phyloP scores from a whole-genome alignment of 2,329 filamentous ascomycete species.

The Tolypocladium sp. region DNA sequence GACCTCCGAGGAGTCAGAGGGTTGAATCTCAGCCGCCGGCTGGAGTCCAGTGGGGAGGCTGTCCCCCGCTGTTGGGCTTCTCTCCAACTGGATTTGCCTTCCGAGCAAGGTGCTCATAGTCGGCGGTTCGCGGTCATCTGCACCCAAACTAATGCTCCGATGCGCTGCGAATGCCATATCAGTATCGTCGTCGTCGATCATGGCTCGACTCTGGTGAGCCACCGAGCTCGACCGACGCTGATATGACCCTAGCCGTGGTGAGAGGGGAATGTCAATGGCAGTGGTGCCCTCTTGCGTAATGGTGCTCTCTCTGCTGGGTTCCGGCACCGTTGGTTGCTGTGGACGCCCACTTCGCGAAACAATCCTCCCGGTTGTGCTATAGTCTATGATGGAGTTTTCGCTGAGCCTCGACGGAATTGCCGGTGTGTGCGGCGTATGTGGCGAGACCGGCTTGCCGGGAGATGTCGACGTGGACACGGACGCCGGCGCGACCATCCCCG shows the following conservation, averaged over 20 bases:
- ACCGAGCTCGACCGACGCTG: conserved; percentile 61
- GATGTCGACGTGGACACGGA: conserved; percentile 81
- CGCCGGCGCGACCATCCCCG: conserved; percentile 60
- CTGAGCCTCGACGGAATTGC: conserved; percentile 90
- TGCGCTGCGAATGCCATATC: conserved; percentile 53
- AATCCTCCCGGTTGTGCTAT: conserved; percentile 18
- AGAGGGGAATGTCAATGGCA: conserved; percentile 66
- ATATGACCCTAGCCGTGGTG: conserved; percentile 49
- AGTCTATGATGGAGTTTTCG: conserved; percentile 64
- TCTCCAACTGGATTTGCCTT: conserved; percentile 26
- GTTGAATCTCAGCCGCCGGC: conserved; percentile 31
- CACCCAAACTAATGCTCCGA: conserved; percentile 59
- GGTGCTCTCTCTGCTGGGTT: conserved; percentile 25
- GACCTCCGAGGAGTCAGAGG: conserved; percentile 26
- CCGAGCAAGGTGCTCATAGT: conserved; percentile 56
- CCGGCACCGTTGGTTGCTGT: conserved; percentile 15
- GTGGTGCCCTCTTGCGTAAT: conserved; percentile 45
- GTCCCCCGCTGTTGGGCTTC: conserved; percentile 16
- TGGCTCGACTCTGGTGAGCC: conserved; percentile 49
- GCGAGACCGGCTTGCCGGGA: conserved; percentile 81
- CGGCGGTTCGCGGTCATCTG: conserved; percentile 53
- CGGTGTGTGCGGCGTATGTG: conserved; percentile 85
- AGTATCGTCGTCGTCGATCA: conserved; percentile 48
- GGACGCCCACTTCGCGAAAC: conserved; percentile 18
- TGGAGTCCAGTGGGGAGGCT: conserved; percentile 21